A percentile compares a stretch with the other conserved stretches of the same genome.
Evolutionary conservation across 2,329 filamentous ascomycete genomes (phyloP).

Genomic region (Aschersonia sp.): DNA sequence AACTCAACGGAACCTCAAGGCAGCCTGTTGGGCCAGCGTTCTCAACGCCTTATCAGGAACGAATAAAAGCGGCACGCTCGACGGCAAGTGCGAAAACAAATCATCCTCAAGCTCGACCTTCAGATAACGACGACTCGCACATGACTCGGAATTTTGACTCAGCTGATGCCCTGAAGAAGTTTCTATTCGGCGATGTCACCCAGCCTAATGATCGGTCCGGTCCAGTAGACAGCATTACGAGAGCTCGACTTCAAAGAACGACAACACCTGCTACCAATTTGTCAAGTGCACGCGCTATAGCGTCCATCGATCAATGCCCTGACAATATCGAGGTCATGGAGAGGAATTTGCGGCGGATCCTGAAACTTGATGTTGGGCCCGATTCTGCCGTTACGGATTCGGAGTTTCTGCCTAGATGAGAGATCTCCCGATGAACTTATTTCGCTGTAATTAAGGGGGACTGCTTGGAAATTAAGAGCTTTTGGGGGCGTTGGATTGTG

Average conservation of each 20-base stretch:
- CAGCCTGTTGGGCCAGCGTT: conserved; percentile 49
- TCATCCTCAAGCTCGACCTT: not conserved
- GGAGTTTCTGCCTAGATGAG: conserved; percentile 8
- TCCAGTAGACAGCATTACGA: not conserved
- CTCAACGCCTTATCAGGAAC: conserved; percentile 49
- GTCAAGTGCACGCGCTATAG: not conserved
- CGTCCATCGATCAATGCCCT: conserved; percentile 1
- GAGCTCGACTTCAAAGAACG: not conserved
- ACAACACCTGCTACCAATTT: not conserved
- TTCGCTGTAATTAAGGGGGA: too few relatives aligned
- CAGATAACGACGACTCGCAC: not conserved
- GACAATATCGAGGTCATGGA: conserved; percentile 34
- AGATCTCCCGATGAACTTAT: too few relatives aligned
- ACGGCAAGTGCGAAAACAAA: conserved; percentile 8
- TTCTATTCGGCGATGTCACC: conserved; percentile 31
- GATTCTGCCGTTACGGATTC: conserved; percentile 8
- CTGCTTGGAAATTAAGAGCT: too few relatives aligned
- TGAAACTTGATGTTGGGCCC: conserved; percentile 26
- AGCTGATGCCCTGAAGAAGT: conserved; percentile 40
- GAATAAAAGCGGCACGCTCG: conserved; percentile 39
- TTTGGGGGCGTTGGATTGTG: too few relatives aligned
- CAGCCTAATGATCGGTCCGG: not conserved
- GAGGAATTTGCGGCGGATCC: conserved; percentile 35
- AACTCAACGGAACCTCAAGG: conserved; percentile 47
- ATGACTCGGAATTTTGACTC: conserved; percentile 13